Base-by-base conservation (phyloP, 2,329 filamentous ascomycete genomes). In the Escovopsis sp. region DNA sequence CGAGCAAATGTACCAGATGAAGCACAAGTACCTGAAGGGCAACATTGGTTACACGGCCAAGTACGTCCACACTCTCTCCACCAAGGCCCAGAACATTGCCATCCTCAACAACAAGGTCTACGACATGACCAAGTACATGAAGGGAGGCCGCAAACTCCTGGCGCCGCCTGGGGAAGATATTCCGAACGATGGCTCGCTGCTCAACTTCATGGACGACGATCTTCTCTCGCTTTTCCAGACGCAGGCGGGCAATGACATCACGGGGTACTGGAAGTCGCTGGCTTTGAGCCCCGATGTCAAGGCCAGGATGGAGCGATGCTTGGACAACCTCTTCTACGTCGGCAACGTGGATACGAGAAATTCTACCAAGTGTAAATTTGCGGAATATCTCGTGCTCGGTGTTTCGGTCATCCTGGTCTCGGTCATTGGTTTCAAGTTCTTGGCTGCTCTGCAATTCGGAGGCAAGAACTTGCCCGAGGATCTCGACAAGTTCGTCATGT, bases 401-500 rank as follows among this genome's bases (percentile, higher is more conserved):
- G 79, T 98, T 40, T 88, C 89, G 0, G 71, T 86, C 49, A 51
- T 95, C 44, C 69, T 98, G 36, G 82, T 80, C 51, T 71, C 72
- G 37, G 80, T 98, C 47, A 89, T 98, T 51, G 76, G 73, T 14
- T 93, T 96, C 77, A 98, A 98, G 61, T 98, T 98, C 68, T 72
- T 96, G 50, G 93, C 93, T 29, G 91, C 91, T 7, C 71, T 98
- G 44, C 91, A 98, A 56, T 98, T 98, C 54, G 81, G 85, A 36
- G 79, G 73, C 52, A 94, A 94, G 67, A 95, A 84, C 48, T 67
- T 89, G 32, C 93, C 91, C 0, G 91, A 98, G 63, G 91, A 95
- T 57, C 75, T 98, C 27, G 91, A 98, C 64, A 98, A 98, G 60
- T 98, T 98, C 59, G 72, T 98, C 59, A 95, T 98, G 63, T 94